Conservation (phyloP, 371 early-diverging fungal species). For the Fennellomyces sp. region DNA sequence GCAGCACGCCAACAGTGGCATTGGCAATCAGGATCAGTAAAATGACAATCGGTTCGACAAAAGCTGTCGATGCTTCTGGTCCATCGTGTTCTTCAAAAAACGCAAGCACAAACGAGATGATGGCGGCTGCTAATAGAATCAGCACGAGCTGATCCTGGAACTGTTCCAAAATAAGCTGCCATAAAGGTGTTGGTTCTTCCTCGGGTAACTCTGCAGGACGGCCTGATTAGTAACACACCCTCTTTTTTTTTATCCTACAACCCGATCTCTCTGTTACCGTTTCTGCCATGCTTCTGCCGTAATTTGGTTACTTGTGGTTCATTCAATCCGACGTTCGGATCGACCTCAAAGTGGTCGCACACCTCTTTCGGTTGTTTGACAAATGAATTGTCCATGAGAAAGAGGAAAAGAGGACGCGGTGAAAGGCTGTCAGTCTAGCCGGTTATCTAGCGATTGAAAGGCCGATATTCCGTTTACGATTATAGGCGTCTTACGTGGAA, state of each 20-base stretch:
- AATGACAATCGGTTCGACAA: constrained; percentile 97
- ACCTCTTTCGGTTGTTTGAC: constrained; percentile 69
- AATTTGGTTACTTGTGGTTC: constrained; percentile 57
- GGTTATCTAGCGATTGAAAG: neutral
- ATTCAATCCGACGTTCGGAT: constrained; percentile 62
- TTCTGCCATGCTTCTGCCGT: constrained; percentile 67
- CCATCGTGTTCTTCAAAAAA: constrained; percentile 78
- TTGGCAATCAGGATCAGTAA: constrained; percentile 96
- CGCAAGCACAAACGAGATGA: constrained; percentile 92
- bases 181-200: constrained; percentile 89
- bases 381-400: constrained; percentile 68
- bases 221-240: neutral
- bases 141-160: constrained; percentile 97
- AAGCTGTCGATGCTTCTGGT: constrained; percentile 71
- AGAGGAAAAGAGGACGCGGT: neutral
- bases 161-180: constrained; percentile 92
- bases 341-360: constrained; percentile 66
- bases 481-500: neutral
- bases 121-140: constrained; percentile 91
- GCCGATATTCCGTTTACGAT: neutral
- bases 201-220: constrained; percentile 67
- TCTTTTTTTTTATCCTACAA: neutral
- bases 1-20: constrained; percentile 95
- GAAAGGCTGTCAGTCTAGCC: neutral
- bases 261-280: too few species aligned